Base-by-base conservation (phyloP, 352 stramenopile species). In the Phytopythium montanum region DNA sequence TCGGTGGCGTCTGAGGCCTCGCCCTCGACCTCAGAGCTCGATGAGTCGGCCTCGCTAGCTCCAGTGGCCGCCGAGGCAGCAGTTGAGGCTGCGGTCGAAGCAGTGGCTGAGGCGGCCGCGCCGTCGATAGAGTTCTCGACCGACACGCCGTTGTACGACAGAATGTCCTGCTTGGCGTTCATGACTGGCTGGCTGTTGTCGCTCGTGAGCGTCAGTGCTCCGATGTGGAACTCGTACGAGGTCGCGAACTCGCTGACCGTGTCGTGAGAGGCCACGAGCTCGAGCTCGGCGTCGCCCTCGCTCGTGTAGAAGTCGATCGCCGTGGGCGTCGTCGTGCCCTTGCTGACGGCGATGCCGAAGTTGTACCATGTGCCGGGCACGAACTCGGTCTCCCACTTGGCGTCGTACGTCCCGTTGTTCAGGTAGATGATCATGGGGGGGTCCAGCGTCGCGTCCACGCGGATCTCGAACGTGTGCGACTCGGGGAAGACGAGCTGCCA, bases 401-500 rank as follows among this genome's bases (percentile, higher is more conserved):
- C 41, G n/a, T 84, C 73, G 2, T 28, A 68, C 13, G 73, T 73
- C 16, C 73, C 73, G 56, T 70, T 73, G 57, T 66, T 83, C 26
- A 69, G 55, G 64, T 79, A 85, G 55, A 79, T 76, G 56, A 87
- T 75, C 73, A 72, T 81, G 21, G 69, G 59, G 3, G 75, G 69
- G 50, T 61, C 65, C 36, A 45, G 44, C 21, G 65, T 71, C 25
- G 75, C 70, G 59, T 88, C 73, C 41, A 86, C 70, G 56, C 75
- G 75, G 39, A 88, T 66, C 65, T 85, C 72, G 39, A 81, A 88
- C 57, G 78, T 54, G 65, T 85, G 73, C 33, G 68, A 73, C 57
- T 82, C 75, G 0, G 73, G 71, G 66, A 86, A 88, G 67, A 83
- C 73, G 56, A 84, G 70, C 58, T 88, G 72, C 78, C 78, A 88